Evolutionary conservation across 1,284 basidiomycete genomes (phyloP), one percentile per base, ranked within the genome.

Genomic region (Phaffia rhodozyma): DNA sequence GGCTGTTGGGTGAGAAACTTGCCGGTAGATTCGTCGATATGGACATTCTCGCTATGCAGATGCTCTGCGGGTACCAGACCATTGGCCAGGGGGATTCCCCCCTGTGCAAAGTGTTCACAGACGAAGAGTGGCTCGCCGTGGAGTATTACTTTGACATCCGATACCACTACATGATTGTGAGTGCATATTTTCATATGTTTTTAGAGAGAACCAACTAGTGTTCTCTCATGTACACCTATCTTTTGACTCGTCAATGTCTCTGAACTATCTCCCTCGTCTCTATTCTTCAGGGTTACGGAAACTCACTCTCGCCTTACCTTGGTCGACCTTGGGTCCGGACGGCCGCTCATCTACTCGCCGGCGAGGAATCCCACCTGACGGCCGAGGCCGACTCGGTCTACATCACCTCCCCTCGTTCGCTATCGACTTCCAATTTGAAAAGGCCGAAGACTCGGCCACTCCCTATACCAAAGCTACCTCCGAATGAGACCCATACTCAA

Each of bases 31-130:
- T 77, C 27, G 66, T 71, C 47, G 71, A 74, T 60, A 67, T 72
- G 65, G 76, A 78, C 65, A 69, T 78, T 34, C 70, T 77, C 34
- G 75, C 71, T 25, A 75, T 76, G 72, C 69, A 72, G 57, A 76
- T 77, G 75, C 68, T 74, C 6, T 76, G 75, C 63, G 77, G 76
- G 1, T 78, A 78, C 68, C 76, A 78, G 66, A 70, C 71, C 1
- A 76, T 77, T 59, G 72, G 71, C 38, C 60, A 64, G n/a, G 73
- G 74, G 13, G 54, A 63, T 1, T 75, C 73, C 0, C 69, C 67
- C 7, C 76, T 76, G 70, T 77, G 76, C 67, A 66, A 70, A 29
- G 55, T 76, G 1, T 77, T 77, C 68, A 73, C 71, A 27, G 72
- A 74, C 51, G 70, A 75, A 6, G 75, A 76, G 65, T 74, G 74